These are phyloP conservation scores for Heritiera fomes DNA, from an alignment of 345 rosid species.

Conservation along the genomic window DNA sequence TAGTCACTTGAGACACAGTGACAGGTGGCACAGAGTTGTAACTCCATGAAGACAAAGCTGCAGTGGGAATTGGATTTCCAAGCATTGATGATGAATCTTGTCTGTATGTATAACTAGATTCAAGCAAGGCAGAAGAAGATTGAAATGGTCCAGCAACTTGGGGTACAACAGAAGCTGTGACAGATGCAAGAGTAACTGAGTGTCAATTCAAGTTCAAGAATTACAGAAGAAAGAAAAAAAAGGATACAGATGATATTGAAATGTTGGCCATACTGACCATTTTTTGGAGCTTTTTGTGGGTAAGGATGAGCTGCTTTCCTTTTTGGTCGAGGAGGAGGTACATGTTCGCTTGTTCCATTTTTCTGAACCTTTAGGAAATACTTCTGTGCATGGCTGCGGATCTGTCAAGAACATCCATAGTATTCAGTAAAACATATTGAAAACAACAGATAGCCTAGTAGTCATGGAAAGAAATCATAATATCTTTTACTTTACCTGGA, in stretches of 20 bases:
- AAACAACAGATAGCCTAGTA: neutral
- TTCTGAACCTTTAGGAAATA: slow-evolving; percentile 92
- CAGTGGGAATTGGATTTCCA: slow-evolving; percentile 40
- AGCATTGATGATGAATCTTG: slow-evolving; percentile 50
- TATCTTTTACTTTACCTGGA: slow-evolving; percentile 56
- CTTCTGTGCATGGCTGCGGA: slow-evolving; percentile 96
- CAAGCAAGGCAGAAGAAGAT: slow-evolving; percentile 50
- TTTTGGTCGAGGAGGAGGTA: slow-evolving; percentile 97
- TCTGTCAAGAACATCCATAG: slow-evolving; percentile 48
- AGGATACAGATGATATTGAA: neutral
- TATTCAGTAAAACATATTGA: slow-evolving; percentile 15
- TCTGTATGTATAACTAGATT: slow-evolving; percentile 41
- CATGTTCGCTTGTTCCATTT: slow-evolving; percentile 78
- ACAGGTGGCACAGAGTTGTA: slow-evolving; percentile 39
- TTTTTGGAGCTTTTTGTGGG: slow-evolving; percentile 87
- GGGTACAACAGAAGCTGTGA: slow-evolving; percentile 48
- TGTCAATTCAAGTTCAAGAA: slow-evolving; percentile 27
- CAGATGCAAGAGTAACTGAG: neutral
- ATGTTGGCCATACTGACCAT: slow-evolving; percentile 37
- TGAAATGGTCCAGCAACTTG: slow-evolving; percentile 47
- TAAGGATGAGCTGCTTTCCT: slow-evolving; percentile 93
- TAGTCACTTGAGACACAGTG: slow-evolving; percentile 34
- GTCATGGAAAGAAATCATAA: neutral
- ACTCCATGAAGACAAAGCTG: slow-evolving; percentile 56
- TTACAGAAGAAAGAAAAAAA: neutral